Percentiles rank a stretch among this genome's conserved stretches.
phyloP scores from a whole-genome alignment of 371 early-diverging fungal genomes.

The Nematocida ausubeli region DNA sequence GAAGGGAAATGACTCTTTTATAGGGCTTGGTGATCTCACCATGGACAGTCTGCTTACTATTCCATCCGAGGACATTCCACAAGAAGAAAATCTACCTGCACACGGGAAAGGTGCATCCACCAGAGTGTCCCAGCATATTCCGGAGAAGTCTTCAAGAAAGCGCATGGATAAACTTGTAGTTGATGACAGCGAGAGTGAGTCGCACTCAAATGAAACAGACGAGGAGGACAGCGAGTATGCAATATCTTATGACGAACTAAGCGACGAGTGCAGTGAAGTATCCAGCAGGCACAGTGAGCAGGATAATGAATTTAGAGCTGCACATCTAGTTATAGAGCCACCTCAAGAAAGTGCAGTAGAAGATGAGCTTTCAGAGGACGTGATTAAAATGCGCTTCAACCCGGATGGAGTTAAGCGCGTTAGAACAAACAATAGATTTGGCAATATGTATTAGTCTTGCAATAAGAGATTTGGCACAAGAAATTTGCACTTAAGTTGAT shows the following conservation, averaged over 20 bases:
- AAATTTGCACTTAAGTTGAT: too few relatives aligned
- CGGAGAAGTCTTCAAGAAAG: too few relatives aligned
- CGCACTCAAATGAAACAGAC: neutral
- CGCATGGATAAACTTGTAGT: neutral
- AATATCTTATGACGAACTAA: neutral
- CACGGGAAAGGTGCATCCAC: neutral
- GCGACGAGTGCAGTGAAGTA: conserved; percentile 1
- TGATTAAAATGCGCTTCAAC: neutral
- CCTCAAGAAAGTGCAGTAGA: too few relatives aligned
- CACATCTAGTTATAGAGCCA: too few relatives aligned
- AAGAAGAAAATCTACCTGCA: too few relatives aligned
- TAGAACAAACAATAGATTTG: neutral
- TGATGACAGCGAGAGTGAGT: neutral
- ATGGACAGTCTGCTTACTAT: conserved; percentile 23
- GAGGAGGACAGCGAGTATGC: neutral
- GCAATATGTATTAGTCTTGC: too few relatives aligned
- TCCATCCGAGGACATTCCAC: too few relatives aligned
- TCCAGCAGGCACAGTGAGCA: neutral
- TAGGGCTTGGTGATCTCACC: conserved; percentile 18
- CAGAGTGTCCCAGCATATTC: too few relatives aligned
- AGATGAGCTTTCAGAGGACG: neutral
- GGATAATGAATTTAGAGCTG: too few relatives aligned
- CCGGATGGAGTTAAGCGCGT: neutral
- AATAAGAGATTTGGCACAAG: too few relatives aligned
- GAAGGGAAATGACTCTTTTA: conserved; percentile 24